Evolutionary conservation across 2,329 filamentous ascomycete genomes (phyloP), one percentile per base, ranked within the genome.

Genomic region (Microdochium trichocladiopsis): DNA sequence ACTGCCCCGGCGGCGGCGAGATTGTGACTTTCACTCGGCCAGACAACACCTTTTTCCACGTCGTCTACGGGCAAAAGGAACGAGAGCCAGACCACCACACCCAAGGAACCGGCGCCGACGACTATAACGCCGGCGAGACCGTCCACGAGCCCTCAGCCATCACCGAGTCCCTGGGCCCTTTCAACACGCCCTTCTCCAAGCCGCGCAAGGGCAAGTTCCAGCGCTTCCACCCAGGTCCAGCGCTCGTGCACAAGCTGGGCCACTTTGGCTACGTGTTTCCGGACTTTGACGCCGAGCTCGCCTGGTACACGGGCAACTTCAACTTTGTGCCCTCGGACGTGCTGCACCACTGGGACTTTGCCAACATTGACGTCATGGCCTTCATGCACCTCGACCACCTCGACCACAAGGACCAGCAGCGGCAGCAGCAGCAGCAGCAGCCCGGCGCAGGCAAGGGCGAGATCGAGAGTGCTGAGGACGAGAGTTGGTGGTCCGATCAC

Each of bases 241-340:
- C 73, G 1, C 70, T 71, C 0, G 62, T 80, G 18, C 76, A 80
- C 62, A 80, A 45, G 63, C 64, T 80, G 1, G 78, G 78, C 14
- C 78, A 80, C 58, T 80, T 77, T 53, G 78, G 78, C 54, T 68
- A 78, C 55, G 77, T 76, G 56, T 72, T 78, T 33, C 79, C 76
- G 12, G 64, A 78, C 60, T 80, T 74, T 60, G 71, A 71, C 51
- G 71, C 70, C 55, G 63, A 68, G 14, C 74, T 71, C 59, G 70
- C 74, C n/a, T 81, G 80, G 58, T 80, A 77, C 62, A 64, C 64
- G 11, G 63, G 61, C 3, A 69, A 70, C 53, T 80, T 81, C 65
- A 81, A 80, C 61, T 72, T 80, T 50, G 65, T 71, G 52, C 68
- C 78, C 0, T 78, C 72, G 53, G 77, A 80, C 60, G 72, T 74